Evolutionary conservation across 148 eudicot genomes (phyloP).

Genomic region (Amaranthus hypochondriacus): DNA sequence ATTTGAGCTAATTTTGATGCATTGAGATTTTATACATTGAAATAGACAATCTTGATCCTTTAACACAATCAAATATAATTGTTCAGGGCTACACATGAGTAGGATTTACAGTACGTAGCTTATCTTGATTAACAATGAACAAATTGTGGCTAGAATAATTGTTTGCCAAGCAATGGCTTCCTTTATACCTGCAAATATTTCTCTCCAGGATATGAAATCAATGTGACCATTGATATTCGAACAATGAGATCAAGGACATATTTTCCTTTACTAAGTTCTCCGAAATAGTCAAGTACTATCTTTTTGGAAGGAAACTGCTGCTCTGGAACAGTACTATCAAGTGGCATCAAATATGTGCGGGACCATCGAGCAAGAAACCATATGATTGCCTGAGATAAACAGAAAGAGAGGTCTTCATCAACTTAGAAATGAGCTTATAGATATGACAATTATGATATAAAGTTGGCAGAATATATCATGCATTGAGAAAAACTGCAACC

Average conservation of each 20-base stretch:
- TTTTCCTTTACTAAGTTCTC: conserved; percentile 66
- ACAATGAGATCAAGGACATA: conserved; percentile 56
- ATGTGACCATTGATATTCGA: conserved; percentile 58
- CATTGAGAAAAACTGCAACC: too few relatives aligned
- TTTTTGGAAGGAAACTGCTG: conserved; percentile 37
- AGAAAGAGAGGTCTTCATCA: not conserved
- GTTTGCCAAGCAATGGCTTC: not conserved
- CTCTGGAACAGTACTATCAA: conserved; percentile 37
- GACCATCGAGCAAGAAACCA: conserved; percentile 99
- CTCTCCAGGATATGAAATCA: conserved; percentile 83
- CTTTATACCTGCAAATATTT: conserved; percentile 80
- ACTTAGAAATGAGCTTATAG: not conserved
- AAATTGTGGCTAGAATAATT: not conserved
- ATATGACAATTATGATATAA: too few relatives aligned
- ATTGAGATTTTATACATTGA: too few relatives aligned
- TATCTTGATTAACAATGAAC: not conserved
- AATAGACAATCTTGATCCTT: too few relatives aligned
- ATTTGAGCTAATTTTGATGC: too few relatives aligned
- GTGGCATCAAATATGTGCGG: conserved; percentile 71
- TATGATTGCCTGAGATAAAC: conserved; percentile 58
- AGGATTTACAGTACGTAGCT: not conserved
- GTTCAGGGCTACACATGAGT: too few relatives aligned
- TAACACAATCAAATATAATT: too few relatives aligned
- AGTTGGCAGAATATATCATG: too few relatives aligned
- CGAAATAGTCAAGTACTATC: conserved; percentile 51